These are phyloP conservation scores for Mycena leptocephala DNA, from an alignment of 768 basidiomycete species.

Conservation along the genomic window DNA sequence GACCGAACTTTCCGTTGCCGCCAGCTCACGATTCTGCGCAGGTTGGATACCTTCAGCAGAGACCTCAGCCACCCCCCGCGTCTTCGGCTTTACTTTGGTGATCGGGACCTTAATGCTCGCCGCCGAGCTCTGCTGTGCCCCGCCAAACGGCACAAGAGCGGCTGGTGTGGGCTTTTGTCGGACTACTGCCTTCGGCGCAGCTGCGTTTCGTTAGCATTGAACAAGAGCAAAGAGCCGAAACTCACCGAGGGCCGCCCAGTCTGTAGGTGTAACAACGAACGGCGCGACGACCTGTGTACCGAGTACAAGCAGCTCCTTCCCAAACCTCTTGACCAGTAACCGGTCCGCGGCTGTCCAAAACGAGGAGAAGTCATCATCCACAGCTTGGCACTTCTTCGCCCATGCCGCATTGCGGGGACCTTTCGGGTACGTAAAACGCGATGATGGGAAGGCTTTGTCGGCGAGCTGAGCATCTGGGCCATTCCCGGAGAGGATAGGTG, in stretches of 20 bases:
- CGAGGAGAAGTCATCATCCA: neutral
- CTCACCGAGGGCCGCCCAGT: slow-evolving; percentile 15
- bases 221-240: neutral
- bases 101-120: neutral
- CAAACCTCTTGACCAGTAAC: neutral
- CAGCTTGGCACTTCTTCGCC: slow-evolving; percentile 1
- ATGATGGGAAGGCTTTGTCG: neutral
- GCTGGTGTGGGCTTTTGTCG: neutral
- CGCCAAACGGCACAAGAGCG: slow-evolving; percentile 13
- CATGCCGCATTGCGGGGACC: slow-evolving; percentile 10
- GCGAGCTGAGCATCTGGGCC: neutral
- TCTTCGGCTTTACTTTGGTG: slow-evolving; percentile 4
- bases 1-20: too few relatives aligned
- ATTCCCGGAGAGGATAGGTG: neutral
- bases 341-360: slow-evolving; percentile 24
- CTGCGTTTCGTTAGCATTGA: neutral
- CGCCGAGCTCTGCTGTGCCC: neutral
- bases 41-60: neutral
- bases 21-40: neutral
- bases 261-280: neutral
- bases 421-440: slow-evolving; percentile 17
- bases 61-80: neutral
- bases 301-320: slow-evolving; percentile 5
- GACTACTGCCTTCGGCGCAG: neutral
- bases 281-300: neutral